These are phyloP conservation scores for Paraconiothyrium sp. DNA, from an alignment of 2,329 filamentous ascomycete genomes.

Conservation along the genomic window DNA sequence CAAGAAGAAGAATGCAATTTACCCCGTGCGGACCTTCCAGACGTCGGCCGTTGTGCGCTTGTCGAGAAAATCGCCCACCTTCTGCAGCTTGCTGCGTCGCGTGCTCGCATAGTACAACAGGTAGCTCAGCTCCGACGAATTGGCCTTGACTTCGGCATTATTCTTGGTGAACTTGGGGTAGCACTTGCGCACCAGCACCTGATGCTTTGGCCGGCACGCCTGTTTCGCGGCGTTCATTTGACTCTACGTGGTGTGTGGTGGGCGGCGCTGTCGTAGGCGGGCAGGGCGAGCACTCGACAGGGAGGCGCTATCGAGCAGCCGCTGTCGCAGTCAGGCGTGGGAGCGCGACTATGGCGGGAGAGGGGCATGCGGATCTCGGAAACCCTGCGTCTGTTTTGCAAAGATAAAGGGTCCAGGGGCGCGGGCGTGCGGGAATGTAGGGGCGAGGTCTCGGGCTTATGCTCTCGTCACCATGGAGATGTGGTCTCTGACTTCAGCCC, in stretches of 20 bases:
- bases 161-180: slow-evolving; percentile 94
- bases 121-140: slow-evolving; percentile 96
- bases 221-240: slow-evolving; percentile 67
- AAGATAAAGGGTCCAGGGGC: slow-evolving; percentile 5
- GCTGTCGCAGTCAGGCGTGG: background rate
- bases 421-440: slow-evolving; percentile 16
- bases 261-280: background rate
- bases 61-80: slow-evolving; percentile 93
- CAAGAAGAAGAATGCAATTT: slow-evolving; percentile 25
- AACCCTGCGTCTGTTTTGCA: slow-evolving; percentile 7
- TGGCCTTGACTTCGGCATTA: slow-evolving; percentile 87
- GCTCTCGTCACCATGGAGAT: slow-evolving; percentile 28
- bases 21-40: slow-evolving; percentile 88
- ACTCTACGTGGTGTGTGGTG: background rate
- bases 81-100: slow-evolving; percentile 92
- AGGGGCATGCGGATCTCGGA: slow-evolving; percentile 19
- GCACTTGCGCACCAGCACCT: slow-evolving; percentile 94
- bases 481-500: slow-evolving; percentile 27
- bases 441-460: slow-evolving; percentile 22
- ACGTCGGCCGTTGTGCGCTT: slow-evolving; percentile 93
- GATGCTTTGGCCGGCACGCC: slow-evolving; percentile 87
- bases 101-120: slow-evolving; percentile 96
- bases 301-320: slow-evolving; percentile 4
- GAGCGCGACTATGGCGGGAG: slow-evolving; percentile 11
- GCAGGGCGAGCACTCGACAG: slow-evolving; percentile 3